Base-by-base conservation (phyloP, 768 basidiomycete species). In the Pleurotus salmoneostramineus region DNA sequence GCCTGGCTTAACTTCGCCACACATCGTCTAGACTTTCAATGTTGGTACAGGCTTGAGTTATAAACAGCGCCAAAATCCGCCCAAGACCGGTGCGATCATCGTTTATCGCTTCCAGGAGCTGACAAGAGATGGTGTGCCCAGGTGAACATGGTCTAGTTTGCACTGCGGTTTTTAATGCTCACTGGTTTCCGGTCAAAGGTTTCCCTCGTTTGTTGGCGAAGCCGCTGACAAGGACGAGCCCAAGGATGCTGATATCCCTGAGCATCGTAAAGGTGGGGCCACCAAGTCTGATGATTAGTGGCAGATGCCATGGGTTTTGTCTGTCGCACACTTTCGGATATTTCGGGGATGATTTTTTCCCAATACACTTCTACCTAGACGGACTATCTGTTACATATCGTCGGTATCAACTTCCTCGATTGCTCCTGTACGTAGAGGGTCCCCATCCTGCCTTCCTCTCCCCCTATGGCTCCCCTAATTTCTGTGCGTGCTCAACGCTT, bases 51-150 rank as follows among this genome's bases (percentile, higher is more conserved):
- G 83, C 1, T 67, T 85, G 42, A 77, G 71, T 12, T 82, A 84
- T 64, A 79, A 78, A 58, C 79, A 79, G 56, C 77, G 83, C 58
- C 71, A 72, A 57, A 74, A 74, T 37, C 83, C 83, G n/a, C 83
- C 83, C 3, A 77, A 78, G 61, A 65, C 83, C 34, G 83, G 83
- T 4, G 66, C 76, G 0, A 83, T 85, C 58, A 78, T 85, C 34
- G 73, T 73, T 0, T 85, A 85, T 68, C 75, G 82, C 34, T 85
- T 84, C 66, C 83, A 84, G 62, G 83, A 84, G 63, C 68, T 85
- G 14, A 84, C 83, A 0, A 75, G 71, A 59, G 79, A 82, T 61
- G 79, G 81, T 1, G 79, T 82, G 3, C 83, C 83, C n/a, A 72
- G 83, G 83, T 82, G 57, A 10, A 21, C 34, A 12, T 17, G n/a